These are phyloP conservation scores for Pseudophaeomoniella oleicola DNA, from an alignment of 2,329 filamentous ascomycete genomes.

Conservation along the genomic window DNA sequence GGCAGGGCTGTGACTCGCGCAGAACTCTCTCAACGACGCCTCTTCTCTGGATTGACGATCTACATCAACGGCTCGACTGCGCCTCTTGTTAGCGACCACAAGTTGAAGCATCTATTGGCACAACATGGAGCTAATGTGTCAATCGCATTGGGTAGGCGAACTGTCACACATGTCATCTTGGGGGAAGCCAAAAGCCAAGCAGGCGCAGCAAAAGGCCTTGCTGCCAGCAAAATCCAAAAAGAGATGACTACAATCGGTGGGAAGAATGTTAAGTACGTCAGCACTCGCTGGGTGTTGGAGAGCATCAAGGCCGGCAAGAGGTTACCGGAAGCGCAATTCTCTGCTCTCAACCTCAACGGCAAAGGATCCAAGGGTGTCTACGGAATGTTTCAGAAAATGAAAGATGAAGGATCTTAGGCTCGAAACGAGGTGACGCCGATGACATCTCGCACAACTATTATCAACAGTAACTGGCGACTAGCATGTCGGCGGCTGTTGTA, in stretches of 20 bases:
- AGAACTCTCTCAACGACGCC: background rate
- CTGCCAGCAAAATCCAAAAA: constrained; percentile 64
- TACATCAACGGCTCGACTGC: constrained; percentile 82
- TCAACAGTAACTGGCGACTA: too few species aligned
- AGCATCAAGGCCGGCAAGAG: constrained; percentile 61
- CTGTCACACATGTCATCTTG: constrained; percentile 76
- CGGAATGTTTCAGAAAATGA: background rate
- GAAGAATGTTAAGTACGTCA: constrained; percentile 62
- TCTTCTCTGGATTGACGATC: constrained; percentile 37
- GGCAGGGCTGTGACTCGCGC: constrained; percentile 48
- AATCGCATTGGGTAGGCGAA: constrained; percentile 53
- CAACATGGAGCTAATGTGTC: constrained; percentile 60
- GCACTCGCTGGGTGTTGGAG: constrained; percentile 68
- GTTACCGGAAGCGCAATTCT: constrained; percentile 47
- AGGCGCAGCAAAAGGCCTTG: constrained; percentile 43
- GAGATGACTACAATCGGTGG: constrained; percentile 58
- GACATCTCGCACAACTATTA: too few species aligned
- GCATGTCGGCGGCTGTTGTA: too few species aligned
- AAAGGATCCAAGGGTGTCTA: constrained; percentile 2
- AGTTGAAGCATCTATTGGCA: constrained; percentile 62
- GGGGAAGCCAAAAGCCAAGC: constrained; percentile 33
- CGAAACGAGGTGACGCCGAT: too few species aligned
- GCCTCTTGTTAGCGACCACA: constrained; percentile 71
- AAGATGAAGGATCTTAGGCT: too few species aligned
- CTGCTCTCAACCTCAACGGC: constrained; percentile 4